phyloP scores from a whole-genome alignment of 2,329 filamentous ascomycete species.

The Talaromyces islandicus region DNA sequence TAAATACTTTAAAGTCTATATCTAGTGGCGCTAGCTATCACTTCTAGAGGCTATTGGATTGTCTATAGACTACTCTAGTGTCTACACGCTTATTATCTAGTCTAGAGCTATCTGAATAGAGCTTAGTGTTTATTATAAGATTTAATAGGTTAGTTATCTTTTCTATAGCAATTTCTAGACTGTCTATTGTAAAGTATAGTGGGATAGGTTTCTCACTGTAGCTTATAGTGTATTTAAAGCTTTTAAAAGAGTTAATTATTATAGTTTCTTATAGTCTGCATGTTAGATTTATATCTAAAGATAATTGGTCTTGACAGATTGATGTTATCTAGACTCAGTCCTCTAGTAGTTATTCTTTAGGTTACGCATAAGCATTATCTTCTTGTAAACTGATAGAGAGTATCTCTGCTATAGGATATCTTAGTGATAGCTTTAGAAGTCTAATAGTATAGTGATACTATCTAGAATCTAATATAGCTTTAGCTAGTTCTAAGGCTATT shows the following conservation, averaged over 20 bases:
- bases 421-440: no score
- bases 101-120: not conserved
- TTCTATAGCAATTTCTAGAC: not conserved
- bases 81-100: not conserved
- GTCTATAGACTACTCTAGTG: not conserved
- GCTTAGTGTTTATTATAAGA: not conserved
- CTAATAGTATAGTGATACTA: no score
- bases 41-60: not conserved
- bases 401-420: not conserved
- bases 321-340: not conserved
- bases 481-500: no score
- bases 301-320: not conserved
- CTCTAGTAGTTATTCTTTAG: not conserved
- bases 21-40: not conserved
- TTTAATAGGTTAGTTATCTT: not conserved
- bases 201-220: not conserved
- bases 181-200: not conserved
- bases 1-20: not conserved
- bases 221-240: not conserved
- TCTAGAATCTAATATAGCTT: no score
- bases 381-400: not conserved
- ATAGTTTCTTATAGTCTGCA: not conserved
- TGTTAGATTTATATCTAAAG: not conserved
- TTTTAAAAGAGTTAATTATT: not conserved
- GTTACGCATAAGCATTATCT: not conserved